phyloP scores from a whole-genome alignment of 306 rosid genomes.

The Carpinus viminea region DNA sequence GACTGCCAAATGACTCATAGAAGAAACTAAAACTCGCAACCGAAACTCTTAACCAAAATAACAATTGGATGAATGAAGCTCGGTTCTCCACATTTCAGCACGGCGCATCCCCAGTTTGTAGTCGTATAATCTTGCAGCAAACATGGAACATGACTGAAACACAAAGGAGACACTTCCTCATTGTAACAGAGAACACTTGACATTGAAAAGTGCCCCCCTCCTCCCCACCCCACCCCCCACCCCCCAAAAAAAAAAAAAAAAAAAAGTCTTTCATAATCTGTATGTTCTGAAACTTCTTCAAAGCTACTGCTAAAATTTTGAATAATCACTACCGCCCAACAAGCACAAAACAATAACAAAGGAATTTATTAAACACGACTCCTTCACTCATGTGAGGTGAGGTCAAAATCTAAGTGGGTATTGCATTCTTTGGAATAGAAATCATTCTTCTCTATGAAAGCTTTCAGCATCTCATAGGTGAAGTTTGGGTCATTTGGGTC shows the following conservation, averaged over 20 bases:
- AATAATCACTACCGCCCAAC: background rate
- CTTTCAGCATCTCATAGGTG: conserved; percentile 50
- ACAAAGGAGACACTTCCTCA: background rate
- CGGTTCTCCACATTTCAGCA: background rate
- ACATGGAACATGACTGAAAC: conserved; percentile 2
- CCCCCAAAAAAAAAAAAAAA: background rate
- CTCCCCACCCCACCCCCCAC: background rate
- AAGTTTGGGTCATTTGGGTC: conserved; percentile 67
- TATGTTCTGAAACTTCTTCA: conserved; percentile 1
- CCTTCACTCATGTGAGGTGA: conserved; percentile 1
- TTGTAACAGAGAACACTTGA: background rate
- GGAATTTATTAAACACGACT: background rate
- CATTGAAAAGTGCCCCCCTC: background rate
- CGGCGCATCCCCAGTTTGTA: background rate
- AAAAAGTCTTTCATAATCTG: background rate
- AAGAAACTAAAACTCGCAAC: background rate
- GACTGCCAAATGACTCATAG: background rate
- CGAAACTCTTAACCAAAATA: background rate
- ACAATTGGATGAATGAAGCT: background rate
- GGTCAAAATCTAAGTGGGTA: conserved; percentile 47
- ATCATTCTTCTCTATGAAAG: conserved; percentile 64
- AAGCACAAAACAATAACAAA: background rate
- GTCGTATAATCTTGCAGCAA: background rate
- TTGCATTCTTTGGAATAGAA: conserved; percentile 73
- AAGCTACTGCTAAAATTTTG: conserved; percentile 1